Evolutionary conservation across 441 rosid species (phyloP), one percentile per base, ranked within the genome.

Genomic region (Eutrema salsugineum): DNA sequence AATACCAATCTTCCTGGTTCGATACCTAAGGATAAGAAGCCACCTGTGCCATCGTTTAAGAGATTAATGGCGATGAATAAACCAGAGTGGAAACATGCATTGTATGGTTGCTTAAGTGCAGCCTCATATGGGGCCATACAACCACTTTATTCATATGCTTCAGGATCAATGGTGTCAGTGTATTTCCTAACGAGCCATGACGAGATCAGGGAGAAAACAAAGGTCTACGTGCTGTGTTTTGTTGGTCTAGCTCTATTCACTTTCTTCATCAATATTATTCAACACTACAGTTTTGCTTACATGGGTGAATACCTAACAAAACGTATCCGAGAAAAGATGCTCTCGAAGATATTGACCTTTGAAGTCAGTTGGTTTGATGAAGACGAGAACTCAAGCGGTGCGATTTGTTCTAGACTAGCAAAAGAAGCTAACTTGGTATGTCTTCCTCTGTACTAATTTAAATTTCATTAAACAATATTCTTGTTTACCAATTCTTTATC

Each of bases 301-400:
- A 83, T 84, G 86, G 90, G 97, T 0, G 93, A 88, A 75, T 40
- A 78, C 47, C 39, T 88, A 69, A 86, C 90, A 0, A 91, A 82
- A 75, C 85, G 91, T 82, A 73, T 91, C 24, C 76, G 91, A 44
- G 93, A 88, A 55, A 80, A 82, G 72, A 86, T 91, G 93, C 63
- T 88, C 19, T 81, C 84, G 0, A 87, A 86, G 85, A 75, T 88
- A 14, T 66, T 91, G 17, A 88, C 94, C 3, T 91, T 91, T 38
- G 94, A 91, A 82, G 83, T 88, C 44, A 87, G 86, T 1, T 91
- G 97, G 94, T 91, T 87, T n/a, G 97, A 91, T 77, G 85, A 80
- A 44, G 91, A 86, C 15, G 81, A 83, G 81, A 88, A 87, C 77
- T 83, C 93, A 0, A 88, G 84, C 58, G 97, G 94, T 6, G 84